phyloP scores from a whole-genome alignment of 257 asterid genomes.

The Nicotiana paniculata region DNA sequence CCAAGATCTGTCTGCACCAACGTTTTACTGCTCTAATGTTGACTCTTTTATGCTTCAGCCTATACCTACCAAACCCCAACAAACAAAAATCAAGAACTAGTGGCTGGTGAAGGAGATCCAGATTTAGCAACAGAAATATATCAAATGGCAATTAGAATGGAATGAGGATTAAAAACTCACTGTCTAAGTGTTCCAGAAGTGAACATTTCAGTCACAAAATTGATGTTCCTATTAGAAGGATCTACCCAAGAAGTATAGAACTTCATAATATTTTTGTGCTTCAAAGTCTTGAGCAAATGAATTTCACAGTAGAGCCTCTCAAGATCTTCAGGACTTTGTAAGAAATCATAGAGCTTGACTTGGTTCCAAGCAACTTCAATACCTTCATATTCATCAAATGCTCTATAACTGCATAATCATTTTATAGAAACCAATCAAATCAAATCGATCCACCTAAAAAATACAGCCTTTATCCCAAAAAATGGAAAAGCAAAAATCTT shows the following conservation, averaged over 20 bases:
- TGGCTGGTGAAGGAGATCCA: background rate
- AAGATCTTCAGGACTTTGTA: slow-evolving; percentile 48
- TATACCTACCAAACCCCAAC: slow-evolving; percentile 27
- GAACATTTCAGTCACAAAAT: slow-evolving; percentile 51
- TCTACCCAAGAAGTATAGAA: slow-evolving; percentile 56
- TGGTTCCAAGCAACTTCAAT: slow-evolving; percentile 59
- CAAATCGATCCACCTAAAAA: slow-evolving; percentile 2
- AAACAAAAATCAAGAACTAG: background rate
- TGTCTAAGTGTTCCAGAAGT: slow-evolving; percentile 49
- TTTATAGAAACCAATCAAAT: background rate
- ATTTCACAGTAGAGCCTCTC: slow-evolving; percentile 51
- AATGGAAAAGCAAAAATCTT: background rate
- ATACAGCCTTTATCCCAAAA: background rate
- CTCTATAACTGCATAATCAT: slow-evolving; percentile 39
- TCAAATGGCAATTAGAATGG: background rate
- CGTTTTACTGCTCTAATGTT: slow-evolving; percentile 50
- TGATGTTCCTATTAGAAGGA: slow-evolving; percentile 44
- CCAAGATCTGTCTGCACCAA: slow-evolving; percentile 53
- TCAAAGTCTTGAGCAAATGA: slow-evolving; percentile 41
- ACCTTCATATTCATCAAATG: slow-evolving; percentile 51
- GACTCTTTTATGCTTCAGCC: slow-evolving; percentile 42
- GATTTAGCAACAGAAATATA: background rate
- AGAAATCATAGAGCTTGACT: slow-evolving; percentile 42
- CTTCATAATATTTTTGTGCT: slow-evolving; percentile 40
- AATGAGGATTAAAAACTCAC: slow-evolving; percentile 18